Conservation (phyloP, 2,329 filamentous ascomycete species). For the Exophiala dermatitidis region DNA sequence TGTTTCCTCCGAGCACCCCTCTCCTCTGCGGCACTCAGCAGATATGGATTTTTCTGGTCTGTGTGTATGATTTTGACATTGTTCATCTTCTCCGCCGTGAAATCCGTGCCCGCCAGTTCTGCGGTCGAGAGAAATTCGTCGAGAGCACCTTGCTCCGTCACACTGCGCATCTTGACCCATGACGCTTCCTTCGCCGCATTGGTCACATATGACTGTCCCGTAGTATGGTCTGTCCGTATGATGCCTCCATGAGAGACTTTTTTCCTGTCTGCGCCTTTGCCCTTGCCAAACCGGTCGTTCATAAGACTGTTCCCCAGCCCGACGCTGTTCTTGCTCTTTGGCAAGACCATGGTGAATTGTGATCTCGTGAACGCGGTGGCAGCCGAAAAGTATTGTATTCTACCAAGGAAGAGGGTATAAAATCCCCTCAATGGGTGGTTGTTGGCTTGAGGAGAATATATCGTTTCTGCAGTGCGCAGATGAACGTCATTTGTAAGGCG, state of each 20-base stretch:
- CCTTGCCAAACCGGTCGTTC: conserved; percentile 96
- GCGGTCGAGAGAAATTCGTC: conserved; percentile 96
- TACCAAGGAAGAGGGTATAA: not conserved
- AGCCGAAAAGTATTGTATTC: not conserved
- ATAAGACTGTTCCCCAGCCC: conserved; percentile 95
- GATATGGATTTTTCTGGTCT: conserved; percentile 90
- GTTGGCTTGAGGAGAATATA: not conserved
- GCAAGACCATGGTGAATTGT: conserved; percentile 55
- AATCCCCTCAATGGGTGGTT: not conserved
- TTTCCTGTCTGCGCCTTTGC: conserved; percentile 76
- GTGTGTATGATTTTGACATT: conserved; percentile 98
- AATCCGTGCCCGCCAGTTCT: conserved; percentile 95
- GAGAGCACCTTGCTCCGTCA: conserved; percentile 91
- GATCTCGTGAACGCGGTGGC: not conserved
- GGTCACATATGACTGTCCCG: conserved; percentile 83
- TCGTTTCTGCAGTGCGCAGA: not conserved
- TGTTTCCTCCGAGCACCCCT: conserved; percentile 71
- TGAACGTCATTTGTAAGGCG: conserved; percentile 12
- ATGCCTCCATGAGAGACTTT: conserved; percentile 61
- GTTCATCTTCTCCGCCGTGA: conserved; percentile 97
- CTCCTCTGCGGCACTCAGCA: conserved; percentile 81
- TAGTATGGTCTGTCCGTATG: conserved; percentile 58
- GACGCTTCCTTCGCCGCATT: conserved; percentile 84
- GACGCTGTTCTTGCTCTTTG: conserved; percentile 92
- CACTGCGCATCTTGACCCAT: conserved; percentile 99